Evolutionary conservation across 2,329 filamentous ascomycete genomes (phyloP).

Genomic region (Endothia cerciana): DNA sequence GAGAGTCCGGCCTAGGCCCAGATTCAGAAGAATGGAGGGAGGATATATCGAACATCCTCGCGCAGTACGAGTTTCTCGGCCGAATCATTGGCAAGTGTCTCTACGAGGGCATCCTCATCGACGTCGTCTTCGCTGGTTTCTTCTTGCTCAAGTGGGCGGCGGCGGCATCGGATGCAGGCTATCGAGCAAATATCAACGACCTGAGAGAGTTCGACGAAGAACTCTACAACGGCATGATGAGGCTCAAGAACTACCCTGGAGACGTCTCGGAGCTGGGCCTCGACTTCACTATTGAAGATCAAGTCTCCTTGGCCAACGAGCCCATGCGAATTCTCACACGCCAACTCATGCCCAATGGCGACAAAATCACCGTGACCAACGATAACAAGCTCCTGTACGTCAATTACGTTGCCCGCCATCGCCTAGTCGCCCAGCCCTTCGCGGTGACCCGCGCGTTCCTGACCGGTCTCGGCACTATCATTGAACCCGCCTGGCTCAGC

Average conservation of each 20-base stretch:
- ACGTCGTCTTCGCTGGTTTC: constrained; percentile 91
- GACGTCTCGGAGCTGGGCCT: constrained; percentile 80
- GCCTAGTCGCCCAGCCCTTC: constrained; percentile 78
- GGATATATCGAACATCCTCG: constrained; percentile 63
- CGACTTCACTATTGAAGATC: constrained; percentile 88
- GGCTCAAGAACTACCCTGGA: constrained; percentile 83
- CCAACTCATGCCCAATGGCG: constrained; percentile 77
- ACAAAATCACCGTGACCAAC: constrained; percentile 81
- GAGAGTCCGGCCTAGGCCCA: constrained; percentile 54
- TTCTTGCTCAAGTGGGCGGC: constrained; percentile 96
- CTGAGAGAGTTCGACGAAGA: constrained; percentile 88
- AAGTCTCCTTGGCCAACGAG: constrained; percentile 50
- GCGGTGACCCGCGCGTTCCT: constrained; percentile 88
- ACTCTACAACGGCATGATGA: constrained; percentile 82
- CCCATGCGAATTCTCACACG: constrained; percentile 67
- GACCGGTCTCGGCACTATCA: constrained; percentile 81
- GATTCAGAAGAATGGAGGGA: constrained; percentile 60
- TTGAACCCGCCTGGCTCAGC: constrained; percentile 88
- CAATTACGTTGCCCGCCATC: constrained; percentile 85
- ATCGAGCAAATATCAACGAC: constrained; percentile 93
- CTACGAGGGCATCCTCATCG: constrained; percentile 94
- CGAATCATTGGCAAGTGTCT: constrained; percentile 94
- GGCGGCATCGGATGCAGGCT: constrained; percentile 63
- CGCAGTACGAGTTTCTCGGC: constrained; percentile 87
- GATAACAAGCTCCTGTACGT: constrained; percentile 95